Percentiles rank a stretch among this genome's conserved stretches.
These are phyloP conservation scores for Carex scoparia DNA, from an alignment of 176 grass and related monocot species.

Conservation along the genomic window DNA sequence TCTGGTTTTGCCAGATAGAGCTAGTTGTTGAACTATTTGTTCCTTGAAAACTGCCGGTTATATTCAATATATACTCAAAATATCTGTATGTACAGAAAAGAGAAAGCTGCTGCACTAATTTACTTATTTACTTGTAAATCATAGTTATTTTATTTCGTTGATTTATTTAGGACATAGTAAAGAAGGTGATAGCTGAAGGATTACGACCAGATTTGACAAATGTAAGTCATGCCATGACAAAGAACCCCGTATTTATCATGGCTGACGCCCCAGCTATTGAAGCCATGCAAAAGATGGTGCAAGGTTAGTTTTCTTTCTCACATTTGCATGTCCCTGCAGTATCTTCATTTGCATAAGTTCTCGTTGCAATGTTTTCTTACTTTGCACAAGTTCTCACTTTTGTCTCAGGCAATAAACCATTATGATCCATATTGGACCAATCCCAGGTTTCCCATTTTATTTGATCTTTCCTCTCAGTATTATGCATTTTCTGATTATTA, in stretches of 20 bases:
- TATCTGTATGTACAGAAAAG: neutral
- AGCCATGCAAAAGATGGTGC: conserved; percentile 83
- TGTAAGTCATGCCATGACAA: conserved; percentile 53
- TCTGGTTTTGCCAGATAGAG: neutral
- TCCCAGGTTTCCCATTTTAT: neutral
- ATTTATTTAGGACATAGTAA: conserved; percentile 44
- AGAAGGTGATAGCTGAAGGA: conserved; percentile 64
- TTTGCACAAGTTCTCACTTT: neutral
- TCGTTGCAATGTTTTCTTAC: neutral
- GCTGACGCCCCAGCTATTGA: conserved; percentile 50
- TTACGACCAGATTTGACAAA: conserved; percentile 44
- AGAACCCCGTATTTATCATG: conserved; percentile 66
- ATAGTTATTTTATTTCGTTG: neutral
- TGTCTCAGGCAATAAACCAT: neutral
- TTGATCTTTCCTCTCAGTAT: neutral
- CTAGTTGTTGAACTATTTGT: neutral
- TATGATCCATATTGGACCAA: neutral
- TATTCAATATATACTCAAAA: neutral
- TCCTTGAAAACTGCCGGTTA: neutral
- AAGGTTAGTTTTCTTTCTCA: conserved; percentile 42
- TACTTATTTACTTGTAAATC: neutral
- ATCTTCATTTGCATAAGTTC: neutral
- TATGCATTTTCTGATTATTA: neutral
- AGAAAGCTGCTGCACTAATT: neutral
- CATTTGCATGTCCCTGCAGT: neutral